Evolutionary conservation across 1,139 yeast genomes (phyloP).

Genomic region (Taphrina communis): DNA sequence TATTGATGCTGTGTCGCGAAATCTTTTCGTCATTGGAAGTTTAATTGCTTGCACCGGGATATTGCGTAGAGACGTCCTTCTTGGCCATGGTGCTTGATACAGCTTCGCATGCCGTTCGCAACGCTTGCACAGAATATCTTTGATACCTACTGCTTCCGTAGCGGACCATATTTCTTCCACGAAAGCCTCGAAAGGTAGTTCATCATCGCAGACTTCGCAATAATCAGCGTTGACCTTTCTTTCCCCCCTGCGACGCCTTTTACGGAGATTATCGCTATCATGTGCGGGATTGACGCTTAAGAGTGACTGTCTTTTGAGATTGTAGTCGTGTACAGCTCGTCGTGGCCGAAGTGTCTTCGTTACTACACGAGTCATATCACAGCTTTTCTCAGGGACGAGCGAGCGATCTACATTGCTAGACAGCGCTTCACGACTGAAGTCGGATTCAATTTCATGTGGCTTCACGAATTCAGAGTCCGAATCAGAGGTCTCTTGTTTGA

Average conservation of each 20-base stretch:
- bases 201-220: conserved; percentile 33
- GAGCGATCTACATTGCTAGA: background rate
- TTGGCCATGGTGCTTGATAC: conserved; percentile 35
- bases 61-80: conserved; percentile 6
- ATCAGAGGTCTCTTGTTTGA: background rate
- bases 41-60: background rate
- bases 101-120: conserved; percentile 38
- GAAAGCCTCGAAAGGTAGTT: conserved; percentile 7
- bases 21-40: background rate
- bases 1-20: background rate
- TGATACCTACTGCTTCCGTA: conserved; percentile 5
- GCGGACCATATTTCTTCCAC: conserved; percentile 5
- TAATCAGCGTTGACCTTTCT: conserved; percentile 10
- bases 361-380: background rate
- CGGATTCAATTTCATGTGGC: background rate
- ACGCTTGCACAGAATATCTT: conserved; percentile 22
- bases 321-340: conserved; percentile 26
- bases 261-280: background rate
- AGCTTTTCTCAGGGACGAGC: background rate
- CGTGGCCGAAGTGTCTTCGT: conserved; percentile 27
- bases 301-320: conserved; percentile 21
- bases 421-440: background rate
- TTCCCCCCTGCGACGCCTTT: background rate
- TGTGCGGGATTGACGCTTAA: conserved; percentile 12
- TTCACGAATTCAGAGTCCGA: background rate